phyloP scores from a whole-genome alignment of 140 eudicot species.

The Erigeron philadelphicus region DNA sequence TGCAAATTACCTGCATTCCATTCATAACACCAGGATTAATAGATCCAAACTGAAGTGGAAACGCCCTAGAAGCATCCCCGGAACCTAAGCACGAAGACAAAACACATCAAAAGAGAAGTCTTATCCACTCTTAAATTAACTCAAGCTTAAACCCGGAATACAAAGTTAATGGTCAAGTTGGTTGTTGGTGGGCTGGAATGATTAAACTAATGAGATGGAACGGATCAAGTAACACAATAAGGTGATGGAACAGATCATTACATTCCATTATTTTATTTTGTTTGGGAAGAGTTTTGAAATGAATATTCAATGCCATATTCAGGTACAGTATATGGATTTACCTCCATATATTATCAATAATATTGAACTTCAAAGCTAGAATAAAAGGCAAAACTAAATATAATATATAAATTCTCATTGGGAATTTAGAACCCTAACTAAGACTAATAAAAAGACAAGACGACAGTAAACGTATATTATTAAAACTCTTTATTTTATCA shows the following conservation, averaged over 20 bases:
- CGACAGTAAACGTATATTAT: background rate
- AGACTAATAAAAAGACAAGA: no score
- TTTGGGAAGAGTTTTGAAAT: background rate
- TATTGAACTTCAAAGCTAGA: no score
- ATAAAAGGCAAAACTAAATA: no score
- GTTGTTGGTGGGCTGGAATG: background rate
- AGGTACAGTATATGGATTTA: background rate
- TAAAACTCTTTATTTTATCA: background rate
- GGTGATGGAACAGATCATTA: background rate
- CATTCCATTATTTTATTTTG: background rate
- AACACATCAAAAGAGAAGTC: background rate
- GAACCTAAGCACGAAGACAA: slow-evolving; percentile 32
- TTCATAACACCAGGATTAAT: slow-evolving; percentile 71
- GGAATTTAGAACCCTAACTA: no score
- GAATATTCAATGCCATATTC: background rate
- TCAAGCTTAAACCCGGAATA: background rate
- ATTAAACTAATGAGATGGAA: background rate
- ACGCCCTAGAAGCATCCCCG: slow-evolving; percentile 56
- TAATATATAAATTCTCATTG: no score
- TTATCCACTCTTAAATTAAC: slow-evolving; percentile 2
- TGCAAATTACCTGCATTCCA: slow-evolving; percentile 67
- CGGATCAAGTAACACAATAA: no score
- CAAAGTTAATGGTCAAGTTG: background rate
- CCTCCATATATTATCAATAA: background rate
- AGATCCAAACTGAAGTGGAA: slow-evolving; percentile 86